A percentile compares a stretch with the other conserved stretches of the same genome.
These are phyloP conservation scores for Russula vinacea DNA, from an alignment of 768 basidiomycete species.

Conservation along the genomic window DNA sequence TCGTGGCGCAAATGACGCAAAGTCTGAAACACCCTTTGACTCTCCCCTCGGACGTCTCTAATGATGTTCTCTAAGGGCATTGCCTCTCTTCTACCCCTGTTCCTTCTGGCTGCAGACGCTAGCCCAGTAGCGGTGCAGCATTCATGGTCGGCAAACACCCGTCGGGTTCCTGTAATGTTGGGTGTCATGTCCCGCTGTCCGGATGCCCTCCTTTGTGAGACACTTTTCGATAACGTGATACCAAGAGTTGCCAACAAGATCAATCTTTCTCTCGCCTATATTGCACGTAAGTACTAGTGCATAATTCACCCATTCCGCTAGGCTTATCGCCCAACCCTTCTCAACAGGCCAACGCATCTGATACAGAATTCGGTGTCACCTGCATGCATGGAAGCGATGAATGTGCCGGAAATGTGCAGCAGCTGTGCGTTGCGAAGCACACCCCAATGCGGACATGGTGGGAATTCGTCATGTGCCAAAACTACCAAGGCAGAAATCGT, in stretches of 20 bases:
- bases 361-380: slow-evolving; percentile 68
- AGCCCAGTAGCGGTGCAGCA: slow-evolving; percentile 11
- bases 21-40: not conserved
- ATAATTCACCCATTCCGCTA: not conserved
- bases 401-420: slow-evolving; percentile 86
- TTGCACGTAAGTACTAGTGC: slow-evolving; percentile 59
- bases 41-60: not conserved
- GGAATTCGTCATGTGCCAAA: slow-evolving; percentile 80
- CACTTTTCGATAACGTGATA: slow-evolving; percentile 69
- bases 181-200: slow-evolving; percentile 75
- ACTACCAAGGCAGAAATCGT: slow-evolving; percentile 56
- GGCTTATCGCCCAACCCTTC: not conserved
- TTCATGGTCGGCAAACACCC: slow-evolving; percentile 24
- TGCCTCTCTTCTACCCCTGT: not conserved
- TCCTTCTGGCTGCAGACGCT: not conserved
- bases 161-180: slow-evolving; percentile 50
- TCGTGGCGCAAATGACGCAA: slow-evolving; percentile 20
- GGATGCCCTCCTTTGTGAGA: slow-evolving; percentile 80
- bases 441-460: slow-evolving; percentile 63
- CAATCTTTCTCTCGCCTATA: slow-evolving; percentile 65
- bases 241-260: slow-evolving; percentile 60
- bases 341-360: slow-evolving; percentile 57
- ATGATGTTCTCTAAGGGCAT: not conserved
- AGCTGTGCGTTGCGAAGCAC: slow-evolving; percentile 74
- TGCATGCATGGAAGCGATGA: slow-evolving; percentile 81